Evolutionary conservation across 306 rosid species (phyloP).

Genomic region (Pyrus communis): DNA sequence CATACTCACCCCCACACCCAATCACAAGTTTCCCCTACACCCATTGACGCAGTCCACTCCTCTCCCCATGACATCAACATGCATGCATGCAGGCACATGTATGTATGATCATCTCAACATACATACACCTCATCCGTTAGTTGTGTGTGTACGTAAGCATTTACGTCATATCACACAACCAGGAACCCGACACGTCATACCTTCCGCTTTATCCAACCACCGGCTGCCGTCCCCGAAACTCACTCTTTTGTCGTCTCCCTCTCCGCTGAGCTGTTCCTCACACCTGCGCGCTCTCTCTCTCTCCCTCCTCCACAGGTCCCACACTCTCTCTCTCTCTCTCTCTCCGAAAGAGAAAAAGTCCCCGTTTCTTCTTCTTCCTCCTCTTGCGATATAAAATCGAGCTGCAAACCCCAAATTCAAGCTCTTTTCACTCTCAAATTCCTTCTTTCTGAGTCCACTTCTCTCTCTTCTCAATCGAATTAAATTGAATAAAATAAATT

Average conservation of each 20-base stretch:
- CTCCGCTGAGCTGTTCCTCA: constrained; percentile 45
- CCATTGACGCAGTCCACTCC: background rate
- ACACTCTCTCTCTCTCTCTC: background rate
- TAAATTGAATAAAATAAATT: background rate
- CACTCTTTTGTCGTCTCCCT: constrained; percentile 10
- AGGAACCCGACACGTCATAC: constrained; percentile 48
- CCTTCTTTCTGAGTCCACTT: background rate
- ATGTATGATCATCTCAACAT: background rate
- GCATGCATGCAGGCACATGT: background rate
- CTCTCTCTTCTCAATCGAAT: background rate
- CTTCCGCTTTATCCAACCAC: constrained; percentile 59
- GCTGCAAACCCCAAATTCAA: background rate
- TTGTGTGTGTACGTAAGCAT: background rate
- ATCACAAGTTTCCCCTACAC: background rate
- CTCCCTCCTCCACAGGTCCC: background rate
- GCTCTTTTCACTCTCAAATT: background rate
- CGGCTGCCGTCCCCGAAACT: constrained; percentile 52
- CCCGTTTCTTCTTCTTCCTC: constrained; percentile 21
- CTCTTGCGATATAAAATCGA: constrained; percentile 10
- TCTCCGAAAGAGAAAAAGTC: background rate
- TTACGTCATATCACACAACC: background rate
- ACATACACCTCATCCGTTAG: background rate
- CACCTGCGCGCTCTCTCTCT: constrained; percentile 7
- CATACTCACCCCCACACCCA: background rate
- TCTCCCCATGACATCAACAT: background rate